Evolutionary conservation across 2,329 filamentous ascomycete genomes (phyloP), one percentile per base, ranked within the genome.

Genomic region (Plectosphaerella plurivora): DNA sequence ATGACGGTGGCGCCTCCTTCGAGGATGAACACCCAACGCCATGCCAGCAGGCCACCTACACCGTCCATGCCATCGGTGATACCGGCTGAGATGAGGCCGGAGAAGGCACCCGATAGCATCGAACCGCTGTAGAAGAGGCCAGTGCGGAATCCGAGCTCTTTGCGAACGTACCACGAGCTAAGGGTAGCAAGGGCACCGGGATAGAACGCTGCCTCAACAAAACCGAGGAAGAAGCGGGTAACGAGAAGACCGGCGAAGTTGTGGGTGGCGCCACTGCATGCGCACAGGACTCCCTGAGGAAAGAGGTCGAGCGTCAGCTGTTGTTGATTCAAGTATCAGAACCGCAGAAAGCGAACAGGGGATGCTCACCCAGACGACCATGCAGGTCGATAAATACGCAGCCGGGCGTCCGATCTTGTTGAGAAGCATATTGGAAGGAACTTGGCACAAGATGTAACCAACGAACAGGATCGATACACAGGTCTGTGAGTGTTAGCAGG

Each of bases 21-120:
- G 39, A 89, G 83, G 51, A 90, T 83, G 68, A 88, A 88, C 0
- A 88, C 70, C 82, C 82, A 86, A 12, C 83, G 73, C 86, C 78
- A 89, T 2, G 51, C 55, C 15, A 51, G 49, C 1, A 57, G 49
- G 1, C 55, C 55, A 14, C 22, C 18, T 8, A 45, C 18, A 5
- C 53, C 55, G 16, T 57, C 53, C 55, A 57, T 53, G 18, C 53
- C 51, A 33, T 41, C 53, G 6, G 53, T 55, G 28, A 62, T 55
- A 1, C 53, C 59, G 15, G 54, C 59, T 1, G 59, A 55, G 12
- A 61, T 50, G 11, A 61, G 54, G 3, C 60, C 60, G 7, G 16
- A 57, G 44, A 61, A 61, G 4, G 58, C 58, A 1, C 60, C 59
- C 1, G 59, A 59, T 7, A 61, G 57, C 33, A 57, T 59, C 10